Base-by-base conservation (phyloP, 2,329 filamentous ascomycete genomes). In the Aspergillus sp. region DNA sequence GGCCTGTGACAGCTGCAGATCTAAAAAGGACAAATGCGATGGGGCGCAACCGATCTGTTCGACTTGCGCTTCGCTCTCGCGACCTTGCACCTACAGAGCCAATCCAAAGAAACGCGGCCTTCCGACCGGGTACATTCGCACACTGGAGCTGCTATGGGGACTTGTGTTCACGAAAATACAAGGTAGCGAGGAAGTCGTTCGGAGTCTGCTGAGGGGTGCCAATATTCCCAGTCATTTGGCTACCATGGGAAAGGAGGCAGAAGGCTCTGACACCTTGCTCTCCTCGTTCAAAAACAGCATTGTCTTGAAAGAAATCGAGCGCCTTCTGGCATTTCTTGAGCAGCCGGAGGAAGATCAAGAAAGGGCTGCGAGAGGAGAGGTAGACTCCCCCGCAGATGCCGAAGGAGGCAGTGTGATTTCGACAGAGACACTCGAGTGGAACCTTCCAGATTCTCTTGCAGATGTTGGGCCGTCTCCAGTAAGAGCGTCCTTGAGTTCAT, bases 41-140 rank as follows among this genome's bases (percentile, higher is more conserved):
- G 89, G 89, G 15, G 77, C 78, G 11, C 84, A 86, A 62, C 88
- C 88, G 5, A 77, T 79, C 13, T 91, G 89, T 70, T 85, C 83
- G 47, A 87, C 87, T 3, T 91, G 89, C 74, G 79, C 80, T 6
- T 78, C 82, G 4, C 83, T 88, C 59, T 84, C 82, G 53, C 81
- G 89, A 48, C 71, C 79, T 34, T 93, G 90, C 71, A 86, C 87
- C 15, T 93, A 92, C 70, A 85, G 88, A 60, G 82, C 87, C 53
- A 86, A 85, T 53, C 85, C 88, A 7, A 91, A 90, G 73, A 91
- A 91, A 71, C 81, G 89, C 61, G 89, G 90, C 4, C 85, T 93
- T 11, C 89, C 89, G 65, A 89, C 89, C n/a, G 89, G 90, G 15
- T 91, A 92, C 67, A 87, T 93, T 54, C 83, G 89, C 34, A 88